Evolutionary conservation across 768 basidiomycete genomes (phyloP), one percentile per base, ranked within the genome.

Genomic region (Daedaleopsis nitida): DNA sequence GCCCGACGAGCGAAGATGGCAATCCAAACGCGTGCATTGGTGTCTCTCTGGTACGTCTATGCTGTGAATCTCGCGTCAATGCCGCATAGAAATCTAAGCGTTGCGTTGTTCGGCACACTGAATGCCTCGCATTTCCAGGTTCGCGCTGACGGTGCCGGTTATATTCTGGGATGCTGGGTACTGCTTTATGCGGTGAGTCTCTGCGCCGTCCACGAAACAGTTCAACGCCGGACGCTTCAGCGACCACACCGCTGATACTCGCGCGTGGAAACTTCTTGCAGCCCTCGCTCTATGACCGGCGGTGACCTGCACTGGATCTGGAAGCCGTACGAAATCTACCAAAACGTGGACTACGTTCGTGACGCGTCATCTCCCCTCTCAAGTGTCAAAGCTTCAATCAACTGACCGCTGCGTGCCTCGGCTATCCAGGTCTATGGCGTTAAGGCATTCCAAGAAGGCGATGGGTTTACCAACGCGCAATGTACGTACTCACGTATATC

Each of bases 301-400:
- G 94, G 94, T 2, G 92, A 95, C 73, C 78, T 95, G 49, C 90
- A 94, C 67, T 96, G 93, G 94, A 83, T 96, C 47, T 96, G 94
- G 94, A 78, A 82, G 60, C 92, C 92, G 2, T 96, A 96, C 69
- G 82, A 79, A 24, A 60, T 90, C 34, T 94, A 93, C 74, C 87
- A 92, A 69, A 77, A 87, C n/a, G 76, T 92, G 37, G 76, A 80
- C 62, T 69, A 75, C 47, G 77, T 80, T 63, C 57, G 76, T 72
- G 57, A n/a, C n/a, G 27, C 27, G 27, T 17, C 51, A 14, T 16
- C 52, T 35, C 52, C 47, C 8, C 27, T 44, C 44, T 19, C 27
- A 32, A 32, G 27, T 32, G 27, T 32, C 27, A 52, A 51, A 44
- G 32, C 19, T 39, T 43, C 48, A 19, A 10, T 17, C 39, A 17